Conservation (phyloP, 2,329 filamentous ascomycete genomes). For the Xylaria sp. region DNA sequence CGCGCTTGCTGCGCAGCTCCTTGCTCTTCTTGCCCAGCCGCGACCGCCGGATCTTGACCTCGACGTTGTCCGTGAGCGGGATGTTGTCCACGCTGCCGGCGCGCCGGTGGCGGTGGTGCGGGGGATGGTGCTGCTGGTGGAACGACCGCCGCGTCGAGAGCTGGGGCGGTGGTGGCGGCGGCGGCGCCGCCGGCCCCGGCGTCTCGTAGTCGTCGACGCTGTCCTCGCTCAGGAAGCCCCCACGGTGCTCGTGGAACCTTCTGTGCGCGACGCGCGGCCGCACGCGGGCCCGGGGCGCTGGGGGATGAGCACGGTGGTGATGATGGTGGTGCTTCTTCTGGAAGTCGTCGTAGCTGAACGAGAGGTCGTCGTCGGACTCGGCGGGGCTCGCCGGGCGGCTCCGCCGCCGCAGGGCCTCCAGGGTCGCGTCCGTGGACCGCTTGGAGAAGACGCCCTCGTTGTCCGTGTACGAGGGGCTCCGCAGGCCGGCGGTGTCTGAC, state of each 20-base stretch:
- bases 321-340: too few relatives aligned
- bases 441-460: constrained; percentile 1
- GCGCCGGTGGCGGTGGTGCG: too few relatives aligned
- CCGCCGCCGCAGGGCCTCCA: constrained; percentile 1
- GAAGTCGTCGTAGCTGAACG: neutral
- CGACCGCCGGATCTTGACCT: neutral
- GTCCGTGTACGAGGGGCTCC: neutral
- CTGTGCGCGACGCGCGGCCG: too few relatives aligned
- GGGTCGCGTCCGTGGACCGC: constrained; percentile 3
- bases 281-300: neutral
- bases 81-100: neutral
- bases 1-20: neutral
- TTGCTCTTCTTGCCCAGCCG: neutral
- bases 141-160: neutral
- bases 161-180: neutral
- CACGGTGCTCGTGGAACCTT: neutral
- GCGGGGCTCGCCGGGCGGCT: constrained; percentile 1
- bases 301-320: too few relatives aligned
- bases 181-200: too few relatives aligned
- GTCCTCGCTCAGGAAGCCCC: neutral
- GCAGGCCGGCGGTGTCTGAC: neutral
- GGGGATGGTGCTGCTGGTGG: too few relatives aligned
- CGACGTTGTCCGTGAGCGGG: neutral
- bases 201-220: neutral
- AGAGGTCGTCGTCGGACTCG: neutral